phyloP scores from a whole-genome alignment of 225 moss, liverwort and hornwort species.

The Sphagnum tenellum region DNA sequence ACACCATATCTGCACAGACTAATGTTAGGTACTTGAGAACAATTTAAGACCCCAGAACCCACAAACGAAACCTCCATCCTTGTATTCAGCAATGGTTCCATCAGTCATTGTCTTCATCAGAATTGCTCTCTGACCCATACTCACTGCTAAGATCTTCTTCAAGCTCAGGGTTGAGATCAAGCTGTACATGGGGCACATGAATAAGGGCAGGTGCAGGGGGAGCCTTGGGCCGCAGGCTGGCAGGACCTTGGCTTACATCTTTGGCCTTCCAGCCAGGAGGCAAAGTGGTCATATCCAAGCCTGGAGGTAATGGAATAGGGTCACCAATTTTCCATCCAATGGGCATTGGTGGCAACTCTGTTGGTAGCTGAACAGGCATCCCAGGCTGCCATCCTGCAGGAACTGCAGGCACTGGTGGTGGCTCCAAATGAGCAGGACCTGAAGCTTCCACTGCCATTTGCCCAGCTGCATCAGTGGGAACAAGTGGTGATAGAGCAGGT shows the following conservation, averaged over 20 bases:
- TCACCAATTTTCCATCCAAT: slow-evolving; percentile 92
- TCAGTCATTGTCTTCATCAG: slow-evolving; percentile 90
- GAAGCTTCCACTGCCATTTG: slow-evolving; percentile 11
- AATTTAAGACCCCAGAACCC: no score
- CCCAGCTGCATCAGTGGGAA: slow-evolving; percentile 14
- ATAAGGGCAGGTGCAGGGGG: slow-evolving; percentile 52
- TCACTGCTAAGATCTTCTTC: slow-evolving; percentile 87
- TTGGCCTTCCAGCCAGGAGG: slow-evolving; percentile 12
- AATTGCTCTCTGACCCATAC: slow-evolving; percentile 68
- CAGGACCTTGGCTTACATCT: slow-evolving; percentile 7
- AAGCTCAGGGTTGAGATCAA: slow-evolving; percentile 92
- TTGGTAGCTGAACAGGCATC: slow-evolving; percentile 79
- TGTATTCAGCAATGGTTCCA: background rate
- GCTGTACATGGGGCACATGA: slow-evolving; percentile 83
- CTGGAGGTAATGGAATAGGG: slow-evolving; percentile 46
- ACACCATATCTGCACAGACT: no score
- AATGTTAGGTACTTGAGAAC: no score
- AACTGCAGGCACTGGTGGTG: slow-evolving; percentile 24
- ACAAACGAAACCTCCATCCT: no score
- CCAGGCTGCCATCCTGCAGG: slow-evolving; percentile 95
- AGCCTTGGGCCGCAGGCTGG: slow-evolving; percentile 36
- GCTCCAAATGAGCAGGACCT: no score
- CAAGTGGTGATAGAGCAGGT: slow-evolving; percentile 23
- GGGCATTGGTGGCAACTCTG: slow-evolving; percentile 86
- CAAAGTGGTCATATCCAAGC: slow-evolving; percentile 43